phyloP scores from a whole-genome alignment of 345 rosid species.

The Lepidium aucheri region DNA sequence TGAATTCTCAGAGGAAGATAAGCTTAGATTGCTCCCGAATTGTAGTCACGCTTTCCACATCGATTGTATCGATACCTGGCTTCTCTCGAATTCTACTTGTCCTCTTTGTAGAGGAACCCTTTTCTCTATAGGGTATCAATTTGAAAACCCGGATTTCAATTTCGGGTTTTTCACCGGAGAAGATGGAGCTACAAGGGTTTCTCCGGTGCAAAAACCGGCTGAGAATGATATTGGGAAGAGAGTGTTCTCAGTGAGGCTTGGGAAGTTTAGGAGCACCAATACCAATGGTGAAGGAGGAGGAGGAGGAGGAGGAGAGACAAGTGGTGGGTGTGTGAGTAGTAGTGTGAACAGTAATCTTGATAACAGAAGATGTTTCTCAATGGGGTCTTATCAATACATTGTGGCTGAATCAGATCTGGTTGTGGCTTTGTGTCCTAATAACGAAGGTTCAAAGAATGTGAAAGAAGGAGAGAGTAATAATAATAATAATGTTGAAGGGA shows the following conservation, averaged over 20 bases:
- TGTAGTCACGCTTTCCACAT: constrained; percentile 92
- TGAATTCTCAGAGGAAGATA: constrained; percentile 62
- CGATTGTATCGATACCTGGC: constrained; percentile 88
- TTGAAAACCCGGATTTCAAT: constrained; percentile 52
- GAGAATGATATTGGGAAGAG: constrained; percentile 59
- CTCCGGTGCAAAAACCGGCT: constrained; percentile 35
- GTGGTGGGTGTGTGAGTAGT: constrained; percentile 32
- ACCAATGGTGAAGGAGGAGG: constrained; percentile 26
- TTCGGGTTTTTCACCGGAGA: constrained; percentile 49
- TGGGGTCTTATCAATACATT: constrained; percentile 60
- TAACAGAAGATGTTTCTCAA: constrained; percentile 48
- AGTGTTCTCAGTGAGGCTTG: constrained; percentile 79
- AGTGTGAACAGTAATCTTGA: constrained; percentile 49
- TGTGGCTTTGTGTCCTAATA: constrained; percentile 41
- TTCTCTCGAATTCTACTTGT: constrained; percentile 82
- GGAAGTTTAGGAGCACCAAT: constrained; percentile 56
- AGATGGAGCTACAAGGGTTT: constrained; percentile 28
- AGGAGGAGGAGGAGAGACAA: constrained; percentile 47
- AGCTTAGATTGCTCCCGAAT: constrained; percentile 69
- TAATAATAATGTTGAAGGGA: constrained; percentile 55
- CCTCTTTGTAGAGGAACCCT: constrained; percentile 87
- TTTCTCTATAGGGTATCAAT: constrained; percentile 35
- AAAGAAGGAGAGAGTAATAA: constrained; percentile 38
- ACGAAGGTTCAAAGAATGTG: constrained; percentile 26
- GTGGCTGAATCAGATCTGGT: constrained; percentile 64